phyloP scores from a whole-genome alignment of 1,139 yeast genomes.

The Pichia sp. region DNA sequence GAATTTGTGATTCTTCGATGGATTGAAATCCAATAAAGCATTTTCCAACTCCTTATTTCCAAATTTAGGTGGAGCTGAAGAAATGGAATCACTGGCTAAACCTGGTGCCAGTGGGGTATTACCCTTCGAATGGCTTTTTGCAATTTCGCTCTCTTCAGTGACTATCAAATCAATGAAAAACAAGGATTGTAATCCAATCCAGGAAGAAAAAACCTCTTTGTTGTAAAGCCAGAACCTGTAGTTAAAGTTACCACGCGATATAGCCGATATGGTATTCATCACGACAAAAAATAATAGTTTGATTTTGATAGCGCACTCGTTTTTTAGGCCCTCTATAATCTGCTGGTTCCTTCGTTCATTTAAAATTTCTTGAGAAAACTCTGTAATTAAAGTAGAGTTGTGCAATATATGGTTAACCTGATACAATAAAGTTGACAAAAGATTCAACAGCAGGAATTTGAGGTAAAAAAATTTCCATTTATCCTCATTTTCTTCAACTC shows the following conservation, averaged over 20 bases:
- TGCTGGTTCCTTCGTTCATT: background rate
- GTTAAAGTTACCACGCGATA: conserved; percentile 1
- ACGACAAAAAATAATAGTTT: conserved; percentile 7
- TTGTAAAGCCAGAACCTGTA: conserved; percentile 10
- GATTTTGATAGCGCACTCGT: background rate
- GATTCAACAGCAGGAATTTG: conserved; percentile 9
- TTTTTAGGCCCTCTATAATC: background rate
- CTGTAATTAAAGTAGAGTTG: background rate
- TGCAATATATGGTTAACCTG: background rate
- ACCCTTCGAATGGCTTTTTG: no score
- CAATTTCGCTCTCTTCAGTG: background rate
- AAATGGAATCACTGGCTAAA: background rate
- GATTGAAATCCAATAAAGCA: background rate
- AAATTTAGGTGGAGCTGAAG: background rate
- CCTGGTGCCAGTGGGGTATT: no score
- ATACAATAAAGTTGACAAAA: background rate
- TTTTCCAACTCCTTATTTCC: conserved; percentile 6
- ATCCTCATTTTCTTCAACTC: conserved; percentile 6
- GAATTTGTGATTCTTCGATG: background rate
- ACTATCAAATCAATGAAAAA: conserved; percentile 4
- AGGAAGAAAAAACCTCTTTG: conserved; percentile 11
- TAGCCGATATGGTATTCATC: background rate
- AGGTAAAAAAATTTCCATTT: conserved; percentile 10
- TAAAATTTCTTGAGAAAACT: conserved; percentile 1
- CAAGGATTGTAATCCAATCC: conserved; percentile 10